A percentile compares a stretch with the other conserved stretches of the same genome.
These are phyloP conservation scores for Lecanicillium sp. DNA, from an alignment of 2,329 filamentous ascomycete species.

Conservation along the genomic window DNA sequence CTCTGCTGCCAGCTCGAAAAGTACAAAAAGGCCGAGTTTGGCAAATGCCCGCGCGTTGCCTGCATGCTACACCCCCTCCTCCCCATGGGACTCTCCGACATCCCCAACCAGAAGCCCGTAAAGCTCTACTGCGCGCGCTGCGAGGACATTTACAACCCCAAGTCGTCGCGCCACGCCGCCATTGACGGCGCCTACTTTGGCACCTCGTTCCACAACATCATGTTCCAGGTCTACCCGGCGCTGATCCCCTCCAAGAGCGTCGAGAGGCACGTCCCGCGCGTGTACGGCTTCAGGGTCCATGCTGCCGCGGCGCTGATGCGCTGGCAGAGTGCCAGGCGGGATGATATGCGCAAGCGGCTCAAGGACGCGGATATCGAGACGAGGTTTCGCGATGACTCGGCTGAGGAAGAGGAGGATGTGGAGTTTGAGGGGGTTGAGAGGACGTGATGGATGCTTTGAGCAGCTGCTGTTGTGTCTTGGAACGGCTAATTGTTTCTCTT, in stretches of 20 bases:
- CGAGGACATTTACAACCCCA: constrained; percentile 98
- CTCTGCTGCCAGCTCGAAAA: constrained; percentile 99
- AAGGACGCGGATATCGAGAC: constrained; percentile 64
- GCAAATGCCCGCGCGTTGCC: constrained; percentile 93
- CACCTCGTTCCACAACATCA: constrained; percentile 96
- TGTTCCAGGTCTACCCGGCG: constrained; percentile 95
- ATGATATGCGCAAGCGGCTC: constrained; percentile 74
- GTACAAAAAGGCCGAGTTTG: constrained; percentile 97
- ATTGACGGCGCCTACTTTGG: constrained; percentile 99
- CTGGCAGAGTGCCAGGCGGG: constrained; percentile 79
- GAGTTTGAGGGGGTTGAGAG: constrained; percentile 29
- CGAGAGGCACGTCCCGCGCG: constrained; percentile 78
- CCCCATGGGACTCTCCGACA: constrained; percentile 88
- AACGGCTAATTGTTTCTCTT: too few relatives aligned
- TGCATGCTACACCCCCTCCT: constrained; percentile 89
- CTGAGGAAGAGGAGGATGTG: constrained; percentile 49
- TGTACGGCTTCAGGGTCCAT: constrained; percentile 95
- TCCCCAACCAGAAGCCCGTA: constrained; percentile 79
- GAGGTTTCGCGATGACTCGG: constrained; percentile 66
- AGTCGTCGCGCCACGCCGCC: constrained; percentile 87
- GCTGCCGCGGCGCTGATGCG: constrained; percentile 77
- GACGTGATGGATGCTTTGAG: constrained; percentile 9
- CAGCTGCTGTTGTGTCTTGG: too few relatives aligned
- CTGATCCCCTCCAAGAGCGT: constrained; percentile 79
- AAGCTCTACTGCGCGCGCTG: constrained; percentile 97